These are phyloP conservation scores for Fusarium brevicatenulatum DNA, from an alignment of 2,329 filamentous ascomycete species.

Conservation along the genomic window DNA sequence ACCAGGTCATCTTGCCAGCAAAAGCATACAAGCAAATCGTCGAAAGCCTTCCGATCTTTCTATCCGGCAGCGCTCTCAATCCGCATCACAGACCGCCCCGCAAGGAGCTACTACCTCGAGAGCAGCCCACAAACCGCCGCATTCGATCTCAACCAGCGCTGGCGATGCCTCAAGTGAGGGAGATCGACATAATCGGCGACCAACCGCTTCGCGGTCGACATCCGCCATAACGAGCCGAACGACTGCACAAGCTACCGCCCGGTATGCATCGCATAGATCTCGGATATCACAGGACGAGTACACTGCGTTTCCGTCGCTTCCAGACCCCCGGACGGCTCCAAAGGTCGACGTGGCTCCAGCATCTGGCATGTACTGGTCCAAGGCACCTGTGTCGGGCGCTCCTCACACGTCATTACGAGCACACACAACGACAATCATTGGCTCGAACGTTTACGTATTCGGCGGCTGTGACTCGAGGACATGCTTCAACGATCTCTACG, in stretches of 20 bases:
- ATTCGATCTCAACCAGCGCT: slow-evolving; percentile 34
- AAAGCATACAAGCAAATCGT: slow-evolving; percentile 61
- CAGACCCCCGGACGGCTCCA: slow-evolving; percentile 64
- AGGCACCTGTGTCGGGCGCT: slow-evolving; percentile 70
- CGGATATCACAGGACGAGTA: slow-evolving; percentile 54
- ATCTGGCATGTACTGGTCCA: slow-evolving; percentile 79
- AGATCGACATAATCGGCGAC: slow-evolving; percentile 49
- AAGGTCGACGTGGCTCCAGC: slow-evolving; percentile 72
- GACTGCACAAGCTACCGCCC: slow-evolving; percentile 34
- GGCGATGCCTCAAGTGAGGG: slow-evolving; percentile 43
- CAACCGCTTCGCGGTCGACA: slow-evolving; percentile 61
- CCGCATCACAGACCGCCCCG: slow-evolving; percentile 52
- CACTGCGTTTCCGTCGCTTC: slow-evolving; percentile 65
- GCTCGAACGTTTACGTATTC: slow-evolving; percentile 74
- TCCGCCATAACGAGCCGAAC: slow-evolving; percentile 59
- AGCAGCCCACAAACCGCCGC: slow-evolving; percentile 43
- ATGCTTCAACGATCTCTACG: slow-evolving; percentile 76
- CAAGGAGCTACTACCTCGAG: slow-evolving; percentile 43
- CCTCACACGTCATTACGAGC: slow-evolving; percentile 71
- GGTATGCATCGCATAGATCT: slow-evolving; percentile 28
- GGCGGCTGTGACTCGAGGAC: slow-evolving; percentile 73
- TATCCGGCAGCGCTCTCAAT: slow-evolving; percentile 65
- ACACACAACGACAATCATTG: slow-evolving; percentile 73
- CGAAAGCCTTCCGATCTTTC: slow-evolving; percentile 63
- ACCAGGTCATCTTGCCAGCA: slow-evolving; percentile 68